A percentile compares a stretch with the other conserved stretches of the same genome.
Evolutionary conservation across 2,329 filamentous ascomycete genomes (phyloP).

Genomic region (Reticulascus tulasneorum): DNA sequence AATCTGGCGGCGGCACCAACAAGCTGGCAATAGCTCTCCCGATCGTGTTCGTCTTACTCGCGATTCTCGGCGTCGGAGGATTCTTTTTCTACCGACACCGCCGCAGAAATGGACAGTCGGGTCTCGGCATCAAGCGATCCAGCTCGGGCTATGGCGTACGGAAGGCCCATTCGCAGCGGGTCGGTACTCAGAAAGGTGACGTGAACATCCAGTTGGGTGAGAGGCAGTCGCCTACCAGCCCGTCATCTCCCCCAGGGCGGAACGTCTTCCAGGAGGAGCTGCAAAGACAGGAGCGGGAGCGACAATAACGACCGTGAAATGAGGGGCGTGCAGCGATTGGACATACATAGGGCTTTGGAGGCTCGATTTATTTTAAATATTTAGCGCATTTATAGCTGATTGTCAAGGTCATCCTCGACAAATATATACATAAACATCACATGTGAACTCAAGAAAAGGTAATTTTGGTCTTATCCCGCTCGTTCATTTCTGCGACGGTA

Average conservation of each 20-base stretch:
- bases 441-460: too few species aligned
- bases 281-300: conserved; percentile 25
- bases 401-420: too few species aligned
- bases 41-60: conserved; percentile 21
- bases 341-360: too few species aligned
- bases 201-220: conserved; percentile 24
- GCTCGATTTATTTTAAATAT: too few species aligned
- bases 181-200: conserved; percentile 13
- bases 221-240: conserved; percentile 23
- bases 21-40: conserved; percentile 22
- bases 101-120: conserved; percentile 18
- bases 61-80: conserved; percentile 17
- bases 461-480: too few species aligned
- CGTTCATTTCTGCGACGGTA: too few species aligned
- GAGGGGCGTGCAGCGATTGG: too few species aligned
- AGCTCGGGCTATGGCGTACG: conserved; percentile 4
- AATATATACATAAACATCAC: too few species aligned
- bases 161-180: conserved; percentile 1
- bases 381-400: too few species aligned
- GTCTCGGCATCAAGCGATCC: conserved; percentile 1
- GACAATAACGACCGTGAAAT: too few species aligned
- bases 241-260: conserved; percentile 9
- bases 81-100: conserved; percentile 22
- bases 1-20: conserved; percentile 7
- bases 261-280: conserved; percentile 35